phyloP scores from a whole-genome alignment of 345 rosid species.

The Boechera divaricarpa region DNA sequence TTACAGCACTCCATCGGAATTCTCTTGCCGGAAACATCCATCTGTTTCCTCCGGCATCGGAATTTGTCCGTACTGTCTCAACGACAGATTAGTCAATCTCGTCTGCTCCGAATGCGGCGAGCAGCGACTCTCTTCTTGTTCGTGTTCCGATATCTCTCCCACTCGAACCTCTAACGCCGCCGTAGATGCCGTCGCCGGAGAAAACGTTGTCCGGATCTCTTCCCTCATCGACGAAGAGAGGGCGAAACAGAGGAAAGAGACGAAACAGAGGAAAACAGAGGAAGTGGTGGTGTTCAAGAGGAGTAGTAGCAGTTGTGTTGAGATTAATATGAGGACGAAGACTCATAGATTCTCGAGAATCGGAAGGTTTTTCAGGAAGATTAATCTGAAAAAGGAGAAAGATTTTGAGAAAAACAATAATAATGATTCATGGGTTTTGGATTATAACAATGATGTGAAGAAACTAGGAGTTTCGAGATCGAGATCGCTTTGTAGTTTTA shows the following conservation, averaged over 20 bases:
- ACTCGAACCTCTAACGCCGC: constrained; percentile 64
- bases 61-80: constrained; percentile 82
- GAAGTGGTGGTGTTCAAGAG: constrained; percentile 71
- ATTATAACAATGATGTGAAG: constrained; percentile 48
- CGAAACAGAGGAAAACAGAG: constrained; percentile 48
- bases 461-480: constrained; percentile 74
- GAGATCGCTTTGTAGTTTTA: constrained; percentile 88
- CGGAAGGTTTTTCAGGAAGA: constrained; percentile 75
- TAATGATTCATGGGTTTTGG: constrained; percentile 73
- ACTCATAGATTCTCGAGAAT: constrained; percentile 74
- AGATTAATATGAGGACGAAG: constrained; percentile 73
- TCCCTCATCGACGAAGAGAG: constrained; percentile 67
- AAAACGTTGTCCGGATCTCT: constrained; percentile 79
- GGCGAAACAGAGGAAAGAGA: constrained; percentile 47
- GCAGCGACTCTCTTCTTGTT: constrained; percentile 90
- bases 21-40: constrained; percentile 90
- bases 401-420: constrained; percentile 58
- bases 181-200: constrained; percentile 53
- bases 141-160: constrained; percentile 84
- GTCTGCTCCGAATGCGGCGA: constrained; percentile 97
- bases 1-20: constrained; percentile 57
- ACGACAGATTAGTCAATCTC: constrained; percentile 81
- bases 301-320: constrained; percentile 87
- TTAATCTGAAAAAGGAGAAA: constrained; percentile 43
- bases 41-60: constrained; percentile 73